Percentiles rank a stretch among this genome's conserved stretches.
phyloP scores from a whole-genome alignment of 2,329 filamentous ascomycete species.

The Clonostachys rosea region DNA sequence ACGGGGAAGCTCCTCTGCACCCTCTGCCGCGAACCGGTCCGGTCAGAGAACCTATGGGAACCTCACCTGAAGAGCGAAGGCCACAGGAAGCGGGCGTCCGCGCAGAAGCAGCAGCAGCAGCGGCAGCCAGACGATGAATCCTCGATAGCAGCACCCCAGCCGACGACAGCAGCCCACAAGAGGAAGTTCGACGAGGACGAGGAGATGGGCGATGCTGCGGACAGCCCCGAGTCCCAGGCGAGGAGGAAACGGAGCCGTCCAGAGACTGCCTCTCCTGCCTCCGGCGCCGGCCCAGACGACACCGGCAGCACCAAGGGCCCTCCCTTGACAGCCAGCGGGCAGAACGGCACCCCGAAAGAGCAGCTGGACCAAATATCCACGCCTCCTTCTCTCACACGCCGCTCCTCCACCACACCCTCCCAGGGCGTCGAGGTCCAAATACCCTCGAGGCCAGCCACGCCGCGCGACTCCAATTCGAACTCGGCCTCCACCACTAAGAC shows the following conservation, averaged over 20 bases:
- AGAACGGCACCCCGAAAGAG: constrained; percentile 13
- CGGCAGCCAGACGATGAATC: constrained; percentile 12
- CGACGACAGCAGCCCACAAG: constrained; percentile 15
- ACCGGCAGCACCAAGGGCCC: constrained; percentile 8
- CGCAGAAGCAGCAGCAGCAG: constrained; percentile 6
- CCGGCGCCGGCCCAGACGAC: constrained; percentile 10
- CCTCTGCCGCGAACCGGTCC: constrained; percentile 60
- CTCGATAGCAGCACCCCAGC: constrained; percentile 5
- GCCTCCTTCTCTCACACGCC: constrained; percentile 38
- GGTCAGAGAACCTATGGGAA: constrained; percentile 65
- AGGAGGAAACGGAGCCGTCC: constrained; percentile 42
- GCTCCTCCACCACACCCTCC: constrained; percentile 45
- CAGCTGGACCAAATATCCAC: constrained; percentile 12
- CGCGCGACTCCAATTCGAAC: constrained; percentile 35
- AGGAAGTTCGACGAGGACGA: constrained; percentile 23
- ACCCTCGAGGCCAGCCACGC: constrained; percentile 59
- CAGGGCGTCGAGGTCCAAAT: constrained; percentile 58
- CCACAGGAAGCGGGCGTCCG: constrained; percentile 31
- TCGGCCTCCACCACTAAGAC: constrained; percentile 25
- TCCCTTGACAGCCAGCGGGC: too few species aligned
- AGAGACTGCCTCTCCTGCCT: constrained; percentile 16
- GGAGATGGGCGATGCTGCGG: constrained; percentile 23
- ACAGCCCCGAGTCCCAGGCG: constrained; percentile 13
- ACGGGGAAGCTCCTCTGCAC: constrained; percentile 64
- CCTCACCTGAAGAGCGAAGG: constrained; percentile 46